A percentile compares a stretch with the other conserved stretches of the same genome.
Conservation (phyloP, 1,139 yeast species). For the Komagataea norvegica region DNA sequence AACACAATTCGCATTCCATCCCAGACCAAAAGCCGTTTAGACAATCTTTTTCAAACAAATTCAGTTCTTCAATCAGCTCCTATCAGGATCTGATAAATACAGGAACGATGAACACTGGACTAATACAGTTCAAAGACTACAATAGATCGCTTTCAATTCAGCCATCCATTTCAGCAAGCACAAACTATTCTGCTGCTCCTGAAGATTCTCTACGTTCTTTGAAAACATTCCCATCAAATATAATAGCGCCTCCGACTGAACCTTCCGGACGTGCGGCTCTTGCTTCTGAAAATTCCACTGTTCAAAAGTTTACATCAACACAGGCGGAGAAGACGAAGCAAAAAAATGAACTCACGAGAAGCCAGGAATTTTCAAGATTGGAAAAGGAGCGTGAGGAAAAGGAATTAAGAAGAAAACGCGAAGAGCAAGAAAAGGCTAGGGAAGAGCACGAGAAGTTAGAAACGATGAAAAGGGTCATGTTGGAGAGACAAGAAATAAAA, state of each 20-base stretch:
- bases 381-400: conserved; percentile 15
- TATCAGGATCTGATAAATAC: conserved; percentile 31
- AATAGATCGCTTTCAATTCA: not conserved
- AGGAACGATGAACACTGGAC: conserved; percentile 25
- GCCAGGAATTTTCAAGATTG: conserved; percentile 4
- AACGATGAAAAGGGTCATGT: conserved; percentile 12
- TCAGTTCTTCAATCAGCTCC: conserved; percentile 42
- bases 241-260: too few species aligned
- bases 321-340: conserved; percentile 8
- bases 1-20: conserved; percentile 39
- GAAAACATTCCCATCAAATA: not conserved
- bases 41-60: conserved; percentile 52
- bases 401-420: conserved; percentile 2
- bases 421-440: conserved; percentile 9
- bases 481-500: conserved; percentile 16
- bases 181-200: not conserved
- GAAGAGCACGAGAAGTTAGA: conserved; percentile 9
- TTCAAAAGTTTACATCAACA: too few species aligned
- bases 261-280: too few species aligned
- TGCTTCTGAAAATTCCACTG: too few species aligned
- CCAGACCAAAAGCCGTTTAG: conserved; percentile 42
- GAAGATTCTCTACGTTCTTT: not conserved
- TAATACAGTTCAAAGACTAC: conserved; percentile 1
- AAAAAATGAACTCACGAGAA: conserved; percentile 6
- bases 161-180: not conserved